Base-by-base conservation (phyloP, 1,284 basidiomycete species). In the Moniliella sp. region DNA sequence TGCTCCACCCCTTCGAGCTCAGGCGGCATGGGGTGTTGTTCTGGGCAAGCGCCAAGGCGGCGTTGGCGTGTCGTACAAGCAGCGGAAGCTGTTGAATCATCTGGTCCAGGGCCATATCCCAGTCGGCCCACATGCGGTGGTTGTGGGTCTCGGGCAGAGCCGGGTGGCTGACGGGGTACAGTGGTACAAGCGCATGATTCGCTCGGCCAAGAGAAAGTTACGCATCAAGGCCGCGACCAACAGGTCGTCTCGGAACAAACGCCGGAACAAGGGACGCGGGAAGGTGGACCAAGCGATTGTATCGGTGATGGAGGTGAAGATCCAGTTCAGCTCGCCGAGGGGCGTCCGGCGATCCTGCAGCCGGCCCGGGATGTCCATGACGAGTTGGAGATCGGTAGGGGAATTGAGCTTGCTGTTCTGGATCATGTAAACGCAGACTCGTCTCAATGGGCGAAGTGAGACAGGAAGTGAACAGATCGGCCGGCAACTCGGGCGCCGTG, bases 271-370 rank as follows among this genome's bases (percentile, higher is more conserved):
- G 32, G 88, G 81, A 31, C 78, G 72, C 14, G 84, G 79, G 54
- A 97, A 84, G 0, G 83, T 82, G 8, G 86, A 84, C 88, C 91
- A 97, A 9, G 91, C 91, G 43, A 97, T 94, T 5, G 88, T 94
- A 63, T 97, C 88, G 11, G 88, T 97, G 43, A 97, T 83, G 25
- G 88, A 83, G 2, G 83, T 94, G 64, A 97, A 94, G 48, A 97
- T 94, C 88, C 91, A 97, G 62, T 93, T 93, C 16, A 97, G 72
- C 62, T 97, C 88, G 32, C 88, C 88, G 1, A 97, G 68, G 0
- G 88, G 88, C 2, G 91, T 94, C 15, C 84, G 71, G 18, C 88
- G 71, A 55, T 97, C 88, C 62, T 93, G 93, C 39, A 97, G 70
- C 50, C 93, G 83, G 3, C 91, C 88, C 0, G 88, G 91, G 13